phyloP scores from a whole-genome alignment of 2,329 filamentous ascomycete genomes.

The Stemphylium beticola region DNA sequence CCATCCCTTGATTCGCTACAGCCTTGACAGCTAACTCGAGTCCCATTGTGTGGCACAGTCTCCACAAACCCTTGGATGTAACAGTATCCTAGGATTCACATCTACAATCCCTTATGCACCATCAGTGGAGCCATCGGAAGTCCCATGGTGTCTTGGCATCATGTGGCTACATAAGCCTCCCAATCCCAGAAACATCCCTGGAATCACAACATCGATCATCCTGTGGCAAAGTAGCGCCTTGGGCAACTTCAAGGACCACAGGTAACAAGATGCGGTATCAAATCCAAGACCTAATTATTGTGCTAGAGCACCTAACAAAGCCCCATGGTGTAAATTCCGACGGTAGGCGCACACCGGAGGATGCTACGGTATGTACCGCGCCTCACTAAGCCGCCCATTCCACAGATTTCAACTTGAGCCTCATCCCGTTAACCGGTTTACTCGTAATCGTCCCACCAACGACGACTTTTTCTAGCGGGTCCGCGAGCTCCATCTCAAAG shows the following conservation, averaged over 20 bases:
- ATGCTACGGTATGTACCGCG: neutral
- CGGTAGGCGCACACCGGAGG: too few species aligned
- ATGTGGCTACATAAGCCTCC: too few species aligned
- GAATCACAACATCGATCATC: too few species aligned
- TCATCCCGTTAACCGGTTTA: constrained; percentile 49
- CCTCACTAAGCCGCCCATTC: constrained; percentile 19
- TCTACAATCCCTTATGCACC: neutral
- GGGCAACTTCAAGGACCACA: too few species aligned
- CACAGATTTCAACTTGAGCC: constrained; percentile 36
- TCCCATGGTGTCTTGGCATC: too few species aligned
- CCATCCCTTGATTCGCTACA: neutral
- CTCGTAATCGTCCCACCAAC: constrained; percentile 46
- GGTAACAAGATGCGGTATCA: too few species aligned
- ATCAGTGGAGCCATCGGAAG: neutral
- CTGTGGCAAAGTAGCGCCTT: too few species aligned
- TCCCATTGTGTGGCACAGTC: neutral
- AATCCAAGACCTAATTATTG: too few species aligned
- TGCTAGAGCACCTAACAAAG: too few species aligned
- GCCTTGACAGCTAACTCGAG: neutral
- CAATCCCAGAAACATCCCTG: too few species aligned
- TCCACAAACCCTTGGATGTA: neutral
- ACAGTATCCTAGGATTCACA: neutral
- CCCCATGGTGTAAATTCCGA: too few species aligned
- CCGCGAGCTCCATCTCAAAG: constrained; percentile 46
- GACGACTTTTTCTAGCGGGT: constrained; percentile 36